Conservation (phyloP, 2,329 filamentous ascomycete species). For the Diaporthe australafricana region DNA sequence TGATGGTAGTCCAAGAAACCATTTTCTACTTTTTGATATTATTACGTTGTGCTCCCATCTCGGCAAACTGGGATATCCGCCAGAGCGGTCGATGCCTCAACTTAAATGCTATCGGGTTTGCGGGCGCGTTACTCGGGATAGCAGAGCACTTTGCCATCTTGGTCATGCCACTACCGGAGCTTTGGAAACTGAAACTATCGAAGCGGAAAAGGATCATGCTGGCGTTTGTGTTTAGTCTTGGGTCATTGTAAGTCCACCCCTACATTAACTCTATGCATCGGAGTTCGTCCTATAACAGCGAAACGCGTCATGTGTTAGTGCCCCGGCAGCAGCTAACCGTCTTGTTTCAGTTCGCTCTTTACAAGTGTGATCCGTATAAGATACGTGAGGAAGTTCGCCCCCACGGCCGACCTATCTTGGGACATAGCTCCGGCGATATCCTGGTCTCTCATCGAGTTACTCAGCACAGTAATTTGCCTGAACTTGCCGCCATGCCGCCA, state of each 20-base stretch:
- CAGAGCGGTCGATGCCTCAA: slow-evolving; percentile 18
- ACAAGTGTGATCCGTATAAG: slow-evolving; percentile 28
- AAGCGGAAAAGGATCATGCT: slow-evolving; percentile 24
- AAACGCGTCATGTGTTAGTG: background rate
- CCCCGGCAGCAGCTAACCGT: slow-evolving; percentile 5
- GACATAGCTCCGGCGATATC: slow-evolving; percentile 26
- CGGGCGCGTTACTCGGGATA: slow-evolving; percentile 22
- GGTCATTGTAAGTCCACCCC: slow-evolving; percentile 23
- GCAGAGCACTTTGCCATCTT: slow-evolving; percentile 23
- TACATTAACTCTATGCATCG: background rate
- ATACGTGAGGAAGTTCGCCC: slow-evolving; percentile 26
- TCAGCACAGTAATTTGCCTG: slow-evolving; percentile 28
- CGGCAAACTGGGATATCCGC: slow-evolving; percentile 28
- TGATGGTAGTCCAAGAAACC: slow-evolving; percentile 22
- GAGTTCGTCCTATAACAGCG: background rate
- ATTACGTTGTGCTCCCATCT: slow-evolving; percentile 16
- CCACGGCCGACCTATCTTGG: slow-evolving; percentile 30
- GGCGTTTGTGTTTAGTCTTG: slow-evolving; percentile 24
- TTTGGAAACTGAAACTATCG: slow-evolving; percentile 30
- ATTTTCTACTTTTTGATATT: slow-evolving; percentile 22
- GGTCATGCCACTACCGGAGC: slow-evolving; percentile 21
- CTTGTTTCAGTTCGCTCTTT: slow-evolving; percentile 15
- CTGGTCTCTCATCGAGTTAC: slow-evolving; percentile 30
- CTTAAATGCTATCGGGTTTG: slow-evolving; percentile 26
- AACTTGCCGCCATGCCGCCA: slow-evolving; percentile 27